Base-by-base conservation (phyloP, 495 filamentous ascomycete genomes). In the Xylaria scruposa region DNA sequence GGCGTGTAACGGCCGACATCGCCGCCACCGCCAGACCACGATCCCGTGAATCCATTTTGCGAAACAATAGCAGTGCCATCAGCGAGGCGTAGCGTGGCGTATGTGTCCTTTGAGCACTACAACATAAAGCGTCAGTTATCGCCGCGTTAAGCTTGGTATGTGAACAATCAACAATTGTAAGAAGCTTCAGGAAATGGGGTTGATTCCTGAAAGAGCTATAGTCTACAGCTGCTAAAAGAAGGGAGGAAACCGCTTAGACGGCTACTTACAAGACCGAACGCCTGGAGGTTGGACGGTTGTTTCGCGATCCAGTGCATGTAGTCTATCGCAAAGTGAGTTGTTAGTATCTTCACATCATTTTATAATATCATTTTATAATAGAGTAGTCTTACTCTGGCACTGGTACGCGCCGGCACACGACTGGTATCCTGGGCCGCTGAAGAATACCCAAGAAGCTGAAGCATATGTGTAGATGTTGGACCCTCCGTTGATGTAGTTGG, bases 391-490 rank as follows among this genome's bases (percentile, higher is more conserved):
- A 77, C 76, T 33, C 53, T 84, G 83, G 33, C 83, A 84, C 69
- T 77, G 24, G 42, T 49, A 78, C 10, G 26, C 51, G 17, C 79
- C 78, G 67, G 75, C 73, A 29, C 83, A 84, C 0, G 36, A 26
- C 69, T 80, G 75, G 46, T 79, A 71, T 12, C 73, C 73, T 7
- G 82, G 81, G 6, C 83, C 84, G 47, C 88, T 87, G 83, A 92
- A 93, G 80, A 93, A 93, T n/a, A 85, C 86, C 88, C 92, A 93
- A 8, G 88, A 80, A 4, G 91, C 91, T 19, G 85, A 86, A 0
- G 86, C 88, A 73, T 91, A 91, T 0, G 88, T 83, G 56, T 85
- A 87, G 2, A 91, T 78, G 63, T 87, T 74, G 13, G 81, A 82
- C 0, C 86, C 86, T 21, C 90, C 90, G 61, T 91, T 91, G 68